phyloP scores from a whole-genome alignment of 148 eudicot species.

The Cornus suecica region DNA sequence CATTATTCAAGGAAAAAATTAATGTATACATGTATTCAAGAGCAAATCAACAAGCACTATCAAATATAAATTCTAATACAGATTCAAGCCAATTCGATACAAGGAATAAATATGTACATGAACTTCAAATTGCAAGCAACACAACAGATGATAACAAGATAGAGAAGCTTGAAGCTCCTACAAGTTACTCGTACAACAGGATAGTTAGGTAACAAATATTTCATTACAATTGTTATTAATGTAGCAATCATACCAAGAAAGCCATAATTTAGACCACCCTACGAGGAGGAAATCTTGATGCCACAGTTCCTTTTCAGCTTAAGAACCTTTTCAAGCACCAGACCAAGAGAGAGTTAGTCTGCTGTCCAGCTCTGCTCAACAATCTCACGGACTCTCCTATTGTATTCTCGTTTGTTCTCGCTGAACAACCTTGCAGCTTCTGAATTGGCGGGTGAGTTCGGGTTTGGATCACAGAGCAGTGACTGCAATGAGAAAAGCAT shows the following conservation, averaged over 20 bases:
- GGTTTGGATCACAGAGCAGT: slow-evolving; percentile 37
- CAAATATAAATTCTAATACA: background rate
- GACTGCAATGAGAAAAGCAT: slow-evolving; percentile 19
- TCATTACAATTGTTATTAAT: slow-evolving; percentile 1
- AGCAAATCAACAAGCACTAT: too few relatives aligned
- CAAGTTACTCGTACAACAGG: background rate
- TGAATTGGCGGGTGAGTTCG: slow-evolving; percentile 39
- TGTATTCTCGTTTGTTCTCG: slow-evolving; percentile 27
- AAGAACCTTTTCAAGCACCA: background rate
- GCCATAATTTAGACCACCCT: background rate
- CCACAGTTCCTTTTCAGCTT: background rate
- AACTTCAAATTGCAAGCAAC: background rate
- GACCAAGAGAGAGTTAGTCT: slow-evolving; percentile 15
- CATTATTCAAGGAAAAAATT: too few relatives aligned
- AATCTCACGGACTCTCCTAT: slow-evolving; percentile 29
- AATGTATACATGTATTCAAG: too few relatives aligned
- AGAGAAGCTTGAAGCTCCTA: background rate
- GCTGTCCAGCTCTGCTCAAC: slow-evolving; percentile 40
- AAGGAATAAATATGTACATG: slow-evolving; percentile 10
- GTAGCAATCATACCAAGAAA: slow-evolving; percentile 4
- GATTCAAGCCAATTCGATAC: slow-evolving; percentile 6
- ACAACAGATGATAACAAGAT: background rate
- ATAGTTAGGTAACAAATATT: background rate
- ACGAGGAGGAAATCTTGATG: slow-evolving; percentile 8
- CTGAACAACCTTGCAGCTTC: slow-evolving; percentile 36